Evolutionary conservation across 2,329 filamentous ascomycete species (phyloP).

Genomic region (Aspergillus pseudoterreus): DNA sequence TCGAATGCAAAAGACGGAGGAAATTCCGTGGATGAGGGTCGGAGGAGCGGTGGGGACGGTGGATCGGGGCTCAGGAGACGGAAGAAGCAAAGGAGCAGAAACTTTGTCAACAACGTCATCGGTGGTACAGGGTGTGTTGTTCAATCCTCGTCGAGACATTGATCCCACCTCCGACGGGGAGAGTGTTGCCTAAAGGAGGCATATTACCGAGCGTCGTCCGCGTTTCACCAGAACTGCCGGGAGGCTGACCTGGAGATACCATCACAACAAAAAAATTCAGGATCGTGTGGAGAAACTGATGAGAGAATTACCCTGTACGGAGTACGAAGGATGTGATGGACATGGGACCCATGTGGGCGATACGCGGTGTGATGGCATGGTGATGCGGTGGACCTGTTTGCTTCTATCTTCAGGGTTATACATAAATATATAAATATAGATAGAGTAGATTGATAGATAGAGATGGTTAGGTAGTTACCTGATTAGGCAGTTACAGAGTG

Average conservation of each 20-base stretch:
- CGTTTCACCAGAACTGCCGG: constrained; percentile 12
- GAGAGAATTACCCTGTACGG: too few species aligned
- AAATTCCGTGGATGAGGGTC: not conserved
- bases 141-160: too few species aligned
- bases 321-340: too few species aligned
- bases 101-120: too few species aligned
- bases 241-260: not conserved
- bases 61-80: too few species aligned
- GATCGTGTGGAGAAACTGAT: too few species aligned
- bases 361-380: not conserved
- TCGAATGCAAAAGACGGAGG: not conserved
- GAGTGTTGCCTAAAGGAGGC: constrained; percentile 13
- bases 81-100: too few species aligned
- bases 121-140: not conserved
- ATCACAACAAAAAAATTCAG: not conserved
- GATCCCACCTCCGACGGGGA: not conserved
- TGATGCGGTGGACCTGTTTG: not conserved
- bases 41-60: too few species aligned
- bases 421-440: not conserved
- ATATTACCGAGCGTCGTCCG: constrained; percentile 18
- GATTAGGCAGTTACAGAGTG: too few species aligned
- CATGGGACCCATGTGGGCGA: not conserved
- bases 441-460: too few species aligned
- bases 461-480: too few species aligned
- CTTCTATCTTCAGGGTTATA: not conserved